These are phyloP conservation scores for Trichoderma semiorbis DNA, from an alignment of 2,329 filamentous ascomycete species.

Conservation along the genomic window DNA sequence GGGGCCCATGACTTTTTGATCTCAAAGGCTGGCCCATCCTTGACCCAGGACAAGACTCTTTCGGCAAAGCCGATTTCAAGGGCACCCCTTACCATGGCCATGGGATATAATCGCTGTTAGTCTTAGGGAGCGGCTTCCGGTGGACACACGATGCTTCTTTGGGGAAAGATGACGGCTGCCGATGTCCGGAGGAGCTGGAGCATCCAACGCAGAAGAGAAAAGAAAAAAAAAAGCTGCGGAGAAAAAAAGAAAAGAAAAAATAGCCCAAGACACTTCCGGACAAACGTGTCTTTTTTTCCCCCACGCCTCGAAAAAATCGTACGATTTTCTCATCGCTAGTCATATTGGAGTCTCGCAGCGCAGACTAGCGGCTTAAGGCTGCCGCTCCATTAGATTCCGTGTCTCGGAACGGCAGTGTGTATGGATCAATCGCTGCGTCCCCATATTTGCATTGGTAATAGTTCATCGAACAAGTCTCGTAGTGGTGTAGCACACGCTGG, in stretches of 20 bases:
- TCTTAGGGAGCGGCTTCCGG: background rate
- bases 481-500: background rate
- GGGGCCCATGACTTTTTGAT: background rate
- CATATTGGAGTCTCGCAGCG: conserved; percentile 6
- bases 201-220: background rate
- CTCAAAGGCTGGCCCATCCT: conserved; percentile 2
- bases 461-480: background rate
- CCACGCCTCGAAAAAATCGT: conserved; percentile 5
- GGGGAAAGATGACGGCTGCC: background rate
- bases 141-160: conserved; percentile 1
- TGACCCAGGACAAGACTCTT: background rate
- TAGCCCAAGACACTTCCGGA: background rate
- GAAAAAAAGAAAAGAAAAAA: background rate
- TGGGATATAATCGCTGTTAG: conserved; percentile 1
- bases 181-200: background rate
- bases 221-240: background rate
- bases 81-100: conserved; percentile 1
- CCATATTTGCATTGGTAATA: conserved; percentile 1
- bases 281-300: conserved; percentile 4
- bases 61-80: conserved; percentile 13
- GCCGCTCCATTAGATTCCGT: conserved; percentile 15
- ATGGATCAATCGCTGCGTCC: background rate
- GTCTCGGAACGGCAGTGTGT: conserved; percentile 5
- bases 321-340: conserved; percentile 12
- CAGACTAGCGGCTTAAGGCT: conserved; percentile 9